phyloP scores from a whole-genome alignment of 805 yeast species.

The Zygosaccharomyces siamensis region DNA sequence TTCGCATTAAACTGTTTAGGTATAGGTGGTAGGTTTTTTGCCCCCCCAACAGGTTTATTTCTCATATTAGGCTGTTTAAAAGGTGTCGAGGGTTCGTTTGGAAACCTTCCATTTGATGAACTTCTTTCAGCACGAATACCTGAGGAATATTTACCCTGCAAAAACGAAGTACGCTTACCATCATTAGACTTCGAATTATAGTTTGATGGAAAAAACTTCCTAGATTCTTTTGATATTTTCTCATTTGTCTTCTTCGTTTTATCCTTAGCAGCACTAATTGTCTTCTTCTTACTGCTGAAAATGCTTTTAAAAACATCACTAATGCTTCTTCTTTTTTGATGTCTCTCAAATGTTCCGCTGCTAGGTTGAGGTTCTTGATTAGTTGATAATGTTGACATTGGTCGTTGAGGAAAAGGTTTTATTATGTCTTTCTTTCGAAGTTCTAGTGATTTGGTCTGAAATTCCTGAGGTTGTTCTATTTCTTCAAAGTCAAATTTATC shows the following conservation, averaged over 20 bases:
- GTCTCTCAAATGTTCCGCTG: neutral
- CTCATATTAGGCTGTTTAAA: neutral
- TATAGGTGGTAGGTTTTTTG: neutral
- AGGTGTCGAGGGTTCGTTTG: neutral
- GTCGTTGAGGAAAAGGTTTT: neutral
- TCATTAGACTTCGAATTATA: neutral
- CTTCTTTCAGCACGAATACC: neutral
- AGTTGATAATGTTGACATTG: slow-evolving; percentile 6
- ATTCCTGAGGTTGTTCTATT: neutral
- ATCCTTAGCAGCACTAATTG: neutral
- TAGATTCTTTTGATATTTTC: neutral
- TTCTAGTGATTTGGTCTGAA: neutral
- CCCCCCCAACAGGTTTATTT: neutral
- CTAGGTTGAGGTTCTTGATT: neutral
- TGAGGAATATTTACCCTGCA: neutral
- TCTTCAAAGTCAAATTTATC: slow-evolving; percentile 1
- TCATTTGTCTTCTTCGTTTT: neutral
- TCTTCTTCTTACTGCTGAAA: slow-evolving; percentile 15
- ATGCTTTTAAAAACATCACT: slow-evolving; percentile 17
- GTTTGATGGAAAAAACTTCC: neutral
- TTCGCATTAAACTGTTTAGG: neutral
- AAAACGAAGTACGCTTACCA: neutral
- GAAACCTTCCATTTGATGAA: neutral
- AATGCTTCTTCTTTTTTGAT: slow-evolving; percentile 18
- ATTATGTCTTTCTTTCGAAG: neutral